Base-by-base conservation (phyloP, 2,329 filamentous ascomycete species). In the Fusarium pseudograminearum region DNA sequence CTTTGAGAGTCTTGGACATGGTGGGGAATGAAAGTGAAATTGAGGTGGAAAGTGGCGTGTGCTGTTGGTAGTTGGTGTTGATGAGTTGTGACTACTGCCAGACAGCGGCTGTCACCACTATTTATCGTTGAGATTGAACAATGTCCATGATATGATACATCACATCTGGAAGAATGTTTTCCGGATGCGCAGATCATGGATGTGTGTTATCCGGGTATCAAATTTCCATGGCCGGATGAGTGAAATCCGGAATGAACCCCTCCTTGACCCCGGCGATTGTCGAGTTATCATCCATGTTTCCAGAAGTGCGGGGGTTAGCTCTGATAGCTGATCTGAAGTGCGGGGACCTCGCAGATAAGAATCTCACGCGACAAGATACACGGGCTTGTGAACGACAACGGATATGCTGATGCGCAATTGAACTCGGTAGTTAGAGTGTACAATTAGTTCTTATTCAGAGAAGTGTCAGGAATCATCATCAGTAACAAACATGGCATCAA, bases 401-500 rank as follows among this genome's bases (percentile, higher is more conserved):
- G n/a, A 10, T 38, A 9, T 12, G 18, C 34, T 20, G 36, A 20
- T 20, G 18, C 3, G 5, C 28, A 38, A 38, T 4, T 11, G 5
- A 20, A 38, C n/a, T 12, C 3, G 36, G 5, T 20, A 12, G 8
- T 11, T 12, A 14, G 2, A 40, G 36, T 20, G 12, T 2, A 20
- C 11, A 40, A 4, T 12, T 14, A 20, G 28, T 20, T 20, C 6
- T 8, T 12, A 30, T 30, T 30, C 28, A 1, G 28, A 30, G 11
- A 30, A 11, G 2, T 6, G 11, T 12, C 28, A 30, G 28, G 11
- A 12, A 12, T 6, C 2, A 30, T 12, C 28, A 30, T 12, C 28
- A 4, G 4, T 5, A 30, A 11, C 0, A 12, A 2, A 30, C 2
- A 0, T 30, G 28, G 28, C 6, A 14, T 20, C 11, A 40, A 40